Percentiles rank a stretch among this genome's conserved stretches.
Evolutionary conservation across 441 rosid species (phyloP).

Genomic region (Lagerstroemia fauriei): DNA sequence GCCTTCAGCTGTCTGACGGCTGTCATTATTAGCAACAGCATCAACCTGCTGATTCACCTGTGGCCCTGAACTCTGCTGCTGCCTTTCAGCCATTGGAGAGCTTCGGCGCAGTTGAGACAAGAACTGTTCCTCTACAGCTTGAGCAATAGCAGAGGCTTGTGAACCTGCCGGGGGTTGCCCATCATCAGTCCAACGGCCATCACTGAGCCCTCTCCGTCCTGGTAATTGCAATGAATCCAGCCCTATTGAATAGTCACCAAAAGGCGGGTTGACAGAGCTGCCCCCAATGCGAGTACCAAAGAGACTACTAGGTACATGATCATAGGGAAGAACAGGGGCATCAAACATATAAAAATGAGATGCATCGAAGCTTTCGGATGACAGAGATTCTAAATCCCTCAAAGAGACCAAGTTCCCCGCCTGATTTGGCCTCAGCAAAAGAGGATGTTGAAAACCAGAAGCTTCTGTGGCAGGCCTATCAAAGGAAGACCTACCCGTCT

Average conservation of each 20-base stretch:
- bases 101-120: constrained; percentile 59
- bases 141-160: constrained; percentile 84
- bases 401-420: constrained; percentile 65
- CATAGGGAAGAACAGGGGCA: constrained; percentile 81
- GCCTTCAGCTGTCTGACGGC: constrained; percentile 46
- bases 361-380: constrained; percentile 74
- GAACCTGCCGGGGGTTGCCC: constrained; percentile 87
- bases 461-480: constrained; percentile 72
- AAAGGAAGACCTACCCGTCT: constrained; percentile 71
- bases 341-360: constrained; percentile 93
- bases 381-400: constrained; percentile 72
- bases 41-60: constrained; percentile 61
- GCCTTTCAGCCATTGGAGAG: constrained; percentile 62
- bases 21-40: constrained; percentile 50
- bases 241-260: constrained; percentile 79
- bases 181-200: constrained; percentile 94
- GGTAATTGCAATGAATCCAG: constrained; percentile 67
- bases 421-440: constrained; percentile 79
- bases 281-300: constrained; percentile 67
- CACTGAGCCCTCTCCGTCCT: constrained; percentile 81
- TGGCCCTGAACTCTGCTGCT: constrained; percentile 55
- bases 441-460: constrained; percentile 93
- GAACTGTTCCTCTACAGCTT: constrained; percentile 85
- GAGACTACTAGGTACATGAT: constrained; percentile 65
- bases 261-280: constrained; percentile 66